phyloP scores from a whole-genome alignment of 176 grass and related monocot species.

The Triticum urartu region DNA sequence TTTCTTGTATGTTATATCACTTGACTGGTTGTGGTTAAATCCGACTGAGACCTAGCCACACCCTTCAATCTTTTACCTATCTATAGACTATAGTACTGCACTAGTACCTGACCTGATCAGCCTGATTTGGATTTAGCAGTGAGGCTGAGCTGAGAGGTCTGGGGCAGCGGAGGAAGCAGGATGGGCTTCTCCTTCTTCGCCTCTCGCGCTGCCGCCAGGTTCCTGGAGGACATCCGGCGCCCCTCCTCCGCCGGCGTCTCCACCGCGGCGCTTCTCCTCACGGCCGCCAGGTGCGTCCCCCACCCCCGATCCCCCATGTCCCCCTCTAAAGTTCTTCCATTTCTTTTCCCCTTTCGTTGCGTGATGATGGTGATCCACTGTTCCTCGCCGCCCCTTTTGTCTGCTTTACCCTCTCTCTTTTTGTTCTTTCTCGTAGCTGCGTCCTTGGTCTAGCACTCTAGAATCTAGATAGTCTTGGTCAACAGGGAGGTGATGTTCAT shows the following conservation, averaged over 20 bases:
- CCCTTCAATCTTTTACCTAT: neutral
- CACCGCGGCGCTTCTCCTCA: slow-evolving; percentile 39
- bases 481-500: neutral
- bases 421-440: neutral
- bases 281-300: slow-evolving; percentile 38
- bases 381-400: neutral
- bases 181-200: slow-evolving; percentile 54
- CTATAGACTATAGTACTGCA: neutral
- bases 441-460: neutral
- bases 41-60: too few relatives aligned
- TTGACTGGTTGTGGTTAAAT: too few relatives aligned
- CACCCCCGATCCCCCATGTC: neutral
- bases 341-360: neutral
- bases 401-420: neutral
- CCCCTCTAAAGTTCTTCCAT: neutral
- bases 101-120: neutral
- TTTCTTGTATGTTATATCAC: too few relatives aligned
- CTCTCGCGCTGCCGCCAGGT: slow-evolving; percentile 29
- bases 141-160: neutral
- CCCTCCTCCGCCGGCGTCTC: slow-evolving; percentile 28
- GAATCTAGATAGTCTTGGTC: neutral
- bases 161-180: neutral
- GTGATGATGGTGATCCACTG: slow-evolving; percentile 8
- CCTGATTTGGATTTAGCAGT: neutral
- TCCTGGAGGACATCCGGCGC: slow-evolving; percentile 22